Base-by-base conservation (phyloP, 257 asterid species). In the Solanum virginianum region DNA sequence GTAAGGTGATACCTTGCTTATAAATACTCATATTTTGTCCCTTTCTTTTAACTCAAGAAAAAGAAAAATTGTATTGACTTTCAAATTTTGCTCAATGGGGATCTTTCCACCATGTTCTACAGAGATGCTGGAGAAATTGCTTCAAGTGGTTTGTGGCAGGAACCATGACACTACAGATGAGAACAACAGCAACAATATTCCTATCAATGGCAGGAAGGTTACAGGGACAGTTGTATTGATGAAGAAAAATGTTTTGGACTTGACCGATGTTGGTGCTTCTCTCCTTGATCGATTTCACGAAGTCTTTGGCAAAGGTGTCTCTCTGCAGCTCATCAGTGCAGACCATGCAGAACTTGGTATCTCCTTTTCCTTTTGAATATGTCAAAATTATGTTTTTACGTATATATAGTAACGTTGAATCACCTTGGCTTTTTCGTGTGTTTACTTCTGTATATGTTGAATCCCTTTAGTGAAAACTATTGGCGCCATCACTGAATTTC, bases 161-260 rank as follows among this genome's bases (percentile, higher is more conserved):
- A 84, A 55, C 49, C 56, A 84, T 12, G 54, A 70, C 3, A 63
- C 83, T 22, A 55, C 18, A 71, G 82, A 10, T 18, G 75, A 60
- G 26, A 16, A 82, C 9, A 74, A 45, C 17, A 10, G 43, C 49
- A 16, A 13, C 32, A 53, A 45, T 51, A 63, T 22, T 24, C 87
- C 7, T 49, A 16, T 2, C 14, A 69, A 83, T 81, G 43, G 17
- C 18, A 75, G 13, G 84, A 92, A 91, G 91, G 90, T 96, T 15
- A 92, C 82, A 84, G 98, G 96, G 26, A 88, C 81, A 0, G 90
- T 93, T 9, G 92, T 91, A 18, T 83, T 96, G 94, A 88, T 81
- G 93, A 92, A 93, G 90, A 96, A 94, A 90, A 94, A 91, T 72
- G 87, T 87, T 7, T 14, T 89, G 92, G 98, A 92, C 86, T 88